Base-by-base conservation (phyloP, 352 stramenopile species). In the Globisporangium echinulatum region DNA sequence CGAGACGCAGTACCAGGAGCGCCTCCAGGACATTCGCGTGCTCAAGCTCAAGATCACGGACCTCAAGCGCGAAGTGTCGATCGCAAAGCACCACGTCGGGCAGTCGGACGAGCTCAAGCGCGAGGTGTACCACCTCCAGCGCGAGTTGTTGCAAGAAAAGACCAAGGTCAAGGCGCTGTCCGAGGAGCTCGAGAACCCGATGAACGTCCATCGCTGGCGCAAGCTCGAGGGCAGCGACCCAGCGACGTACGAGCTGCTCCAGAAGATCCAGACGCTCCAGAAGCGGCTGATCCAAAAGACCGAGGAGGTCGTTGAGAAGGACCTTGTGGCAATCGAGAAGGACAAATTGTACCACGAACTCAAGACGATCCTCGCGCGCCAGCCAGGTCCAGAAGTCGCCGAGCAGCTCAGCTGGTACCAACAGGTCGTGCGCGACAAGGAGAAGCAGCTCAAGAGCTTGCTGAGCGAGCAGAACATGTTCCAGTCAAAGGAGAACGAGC, bases 381-480 rank as follows among this genome's bases (percentile, higher is more conserved):
- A 98, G 64, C 96, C 96, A 9, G 94, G 94, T 4, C 93, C 92
- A 25, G 94, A 99, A 74, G 88, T 98, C 17, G 91, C 92, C 13
- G 92, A 98, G 77, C 93, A 98, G 68, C 80, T 98, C 8, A 95
- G 79, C 58, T 94, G 87, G 68, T 98, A 98, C 65, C 92, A 98
- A 75, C 85, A 97, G 51, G 88, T 95, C 52, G 88, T 99, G 33
- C 96, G 96, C 61, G 93, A 98, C 57, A 99, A 99, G 69, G 92
- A 95, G 8, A 94, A 96, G 58, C 94, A 98, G 67, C 92, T 99
- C 77, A 98, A 98, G 72, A 95, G 92, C 17, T 92, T 99, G 72
- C 86, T 97, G 38, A 92, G 83, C 56, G 96, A 99, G 64, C 92
- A 99, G 58, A 99, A 99, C 71, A 99, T 99, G 96, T 93, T 96